Base-by-base conservation (phyloP, 1,284 basidiomycete species). In the Peniophora sp. region DNA sequence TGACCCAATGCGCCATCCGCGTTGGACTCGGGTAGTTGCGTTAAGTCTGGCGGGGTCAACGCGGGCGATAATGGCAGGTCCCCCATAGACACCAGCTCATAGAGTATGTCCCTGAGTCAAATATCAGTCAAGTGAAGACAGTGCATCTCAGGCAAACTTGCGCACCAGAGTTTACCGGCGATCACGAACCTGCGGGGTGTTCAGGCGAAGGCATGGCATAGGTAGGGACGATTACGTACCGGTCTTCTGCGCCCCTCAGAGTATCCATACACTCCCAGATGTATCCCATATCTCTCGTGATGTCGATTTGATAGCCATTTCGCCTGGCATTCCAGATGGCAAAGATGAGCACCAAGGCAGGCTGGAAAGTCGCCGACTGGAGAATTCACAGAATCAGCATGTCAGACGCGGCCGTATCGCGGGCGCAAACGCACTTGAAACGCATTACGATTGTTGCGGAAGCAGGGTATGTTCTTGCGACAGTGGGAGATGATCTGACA, bases 51-150 rank as follows among this genome's bases (percentile, higher is more conserved):
- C 5, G 27, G 27, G 12, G 27, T 32, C 12, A 12, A 12, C 27
- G 27, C 27, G 6, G 27, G 27, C 27, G 27, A 32, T 32, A 32
- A 32, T 32, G 83, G 81, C 2, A 86, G 68, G 27, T 86, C 81
- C 2, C 83, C 82, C 3, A 79, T 78, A 9, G 73, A 80, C 2
- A 83, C 83, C 1, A 88, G 69, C 55, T 86, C 83, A 54, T 76
- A 81, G 10, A 88, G 63, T 41, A 87, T 75, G 55, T 87, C 83
- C 76, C 71, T 72, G 49, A 72, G 56, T 44, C 72, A 32, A 32
- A 6, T 12, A 32, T 32, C 27, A 32, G 27, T 12, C 27, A 32
- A 6, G 27, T 32, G 27, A 12, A 12, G 27, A 32, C 27, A 44
- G 49, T 3, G n/a, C 3, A 39, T 15, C 45, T 47, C 43, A 24